Conservation (phyloP, 768 basidiomycete species). For the Grammothele lineata region DNA sequence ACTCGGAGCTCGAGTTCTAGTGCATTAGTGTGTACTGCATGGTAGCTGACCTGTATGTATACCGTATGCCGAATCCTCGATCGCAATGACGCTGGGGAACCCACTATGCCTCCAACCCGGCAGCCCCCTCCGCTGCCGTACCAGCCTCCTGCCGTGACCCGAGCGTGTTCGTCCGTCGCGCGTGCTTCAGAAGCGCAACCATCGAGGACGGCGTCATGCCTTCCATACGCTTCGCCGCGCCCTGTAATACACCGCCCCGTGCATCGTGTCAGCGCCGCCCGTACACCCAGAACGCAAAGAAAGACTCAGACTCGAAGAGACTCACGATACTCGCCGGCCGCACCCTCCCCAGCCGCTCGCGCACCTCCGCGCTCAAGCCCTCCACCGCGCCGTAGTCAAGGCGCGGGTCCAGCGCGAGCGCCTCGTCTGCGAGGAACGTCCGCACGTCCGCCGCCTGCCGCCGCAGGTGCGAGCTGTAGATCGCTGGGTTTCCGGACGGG, state of each 20-base stretch:
- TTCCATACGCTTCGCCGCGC: constrained; percentile 90
- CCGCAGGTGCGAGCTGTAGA: constrained; percentile 55
- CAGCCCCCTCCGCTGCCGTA: too few relatives aligned
- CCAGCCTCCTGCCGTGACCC: too few relatives aligned
- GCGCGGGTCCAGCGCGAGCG: constrained; percentile 58
- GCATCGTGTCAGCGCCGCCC: background rate
- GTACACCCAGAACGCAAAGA: background rate
- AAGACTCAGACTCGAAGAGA: background rate
- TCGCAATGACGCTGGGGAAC: too few relatives aligned
- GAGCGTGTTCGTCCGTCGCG: too few relatives aligned
- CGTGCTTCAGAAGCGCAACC: constrained; percentile 64
- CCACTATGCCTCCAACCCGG: too few relatives aligned
- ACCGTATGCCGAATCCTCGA: too few relatives aligned
- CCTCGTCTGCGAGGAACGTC: constrained; percentile 73
- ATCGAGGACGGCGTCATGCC: constrained; percentile 84
- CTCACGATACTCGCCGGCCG: constrained; percentile 68
- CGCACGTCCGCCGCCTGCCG: constrained; percentile 76
- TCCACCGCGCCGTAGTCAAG: constrained; percentile 65
- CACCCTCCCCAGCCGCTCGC: constrained; percentile 54
- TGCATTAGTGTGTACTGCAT: too few relatives aligned
- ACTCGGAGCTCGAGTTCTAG: too few relatives aligned
- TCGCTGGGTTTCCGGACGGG: constrained; percentile 47
- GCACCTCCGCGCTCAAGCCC: constrained; percentile 75
- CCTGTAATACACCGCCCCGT: constrained; percentile 40
- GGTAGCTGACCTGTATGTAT: too few relatives aligned